Conservation (phyloP, 164 flowering plant genomes). For the Annona squamosa region DNA sequence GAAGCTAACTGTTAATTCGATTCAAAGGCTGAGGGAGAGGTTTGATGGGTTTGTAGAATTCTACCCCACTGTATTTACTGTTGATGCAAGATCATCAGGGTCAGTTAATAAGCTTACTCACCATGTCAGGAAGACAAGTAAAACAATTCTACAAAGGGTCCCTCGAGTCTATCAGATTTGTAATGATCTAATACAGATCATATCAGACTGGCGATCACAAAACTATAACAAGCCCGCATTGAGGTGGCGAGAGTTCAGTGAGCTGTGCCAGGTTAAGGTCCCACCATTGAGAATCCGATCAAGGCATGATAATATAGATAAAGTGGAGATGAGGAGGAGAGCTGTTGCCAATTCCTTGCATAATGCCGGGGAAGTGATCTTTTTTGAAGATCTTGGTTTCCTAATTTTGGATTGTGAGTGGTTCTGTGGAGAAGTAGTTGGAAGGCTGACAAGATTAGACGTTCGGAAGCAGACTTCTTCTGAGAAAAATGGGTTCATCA, state of each 20-base stretch:
- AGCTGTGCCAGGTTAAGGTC: constrained; percentile 70
- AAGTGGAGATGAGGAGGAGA: constrained; percentile 62
- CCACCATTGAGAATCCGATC: constrained; percentile 63
- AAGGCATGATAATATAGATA: constrained; percentile 54
- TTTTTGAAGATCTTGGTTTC: constrained; percentile 64
- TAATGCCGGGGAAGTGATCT: constrained; percentile 75
- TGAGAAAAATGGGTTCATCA: constrained; percentile 58
- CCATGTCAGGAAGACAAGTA: constrained; percentile 64
- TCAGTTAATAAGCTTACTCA: constrained; percentile 71
- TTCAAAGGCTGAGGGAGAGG: constrained; percentile 57
- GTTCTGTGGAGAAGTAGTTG: constrained; percentile 77
- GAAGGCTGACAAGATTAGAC: constrained; percentile 52
- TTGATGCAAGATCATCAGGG: constrained; percentile 87
- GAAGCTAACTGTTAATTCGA: constrained; percentile 31
- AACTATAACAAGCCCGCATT: constrained; percentile 66
- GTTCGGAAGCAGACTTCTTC: constrained; percentile 36
- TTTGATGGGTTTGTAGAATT: constrained; percentile 73
- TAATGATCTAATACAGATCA: constrained; percentile 47
- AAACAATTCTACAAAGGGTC: constrained; percentile 64
- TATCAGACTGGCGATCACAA: constrained; percentile 78
- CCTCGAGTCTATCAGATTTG: constrained; percentile 79
- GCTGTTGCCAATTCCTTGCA: constrained; percentile 70
- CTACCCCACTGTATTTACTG: constrained; percentile 77
- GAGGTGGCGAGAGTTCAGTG: constrained; percentile 77
- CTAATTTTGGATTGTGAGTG: constrained; percentile 79